phyloP scores from a whole-genome alignment of 441 rosid species.

The Syzygium syzygioides region DNA sequence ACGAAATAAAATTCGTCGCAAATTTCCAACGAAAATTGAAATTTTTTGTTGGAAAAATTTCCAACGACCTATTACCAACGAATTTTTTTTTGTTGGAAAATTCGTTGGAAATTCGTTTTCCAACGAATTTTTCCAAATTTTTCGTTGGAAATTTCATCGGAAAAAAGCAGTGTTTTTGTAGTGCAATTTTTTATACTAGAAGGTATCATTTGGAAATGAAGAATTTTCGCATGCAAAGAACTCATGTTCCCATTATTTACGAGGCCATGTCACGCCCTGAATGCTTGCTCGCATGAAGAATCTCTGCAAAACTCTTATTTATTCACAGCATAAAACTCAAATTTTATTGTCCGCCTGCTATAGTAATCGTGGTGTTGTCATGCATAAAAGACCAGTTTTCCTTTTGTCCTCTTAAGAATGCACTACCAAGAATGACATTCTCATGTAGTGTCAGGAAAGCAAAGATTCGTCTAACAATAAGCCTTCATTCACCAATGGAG shows the following conservation, averaged over 20 bases:
- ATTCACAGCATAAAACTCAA: not conserved
- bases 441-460: not conserved
- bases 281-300: not conserved
- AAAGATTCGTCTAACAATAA: too few relatives aligned
- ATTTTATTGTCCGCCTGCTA: not conserved
- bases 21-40: too few relatives aligned
- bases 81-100: too few relatives aligned
- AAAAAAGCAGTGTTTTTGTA: too few relatives aligned
- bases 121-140: too few relatives aligned
- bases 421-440: not conserved
- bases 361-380: not conserved
- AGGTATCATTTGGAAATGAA: not conserved
- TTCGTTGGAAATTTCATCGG: too few relatives aligned
- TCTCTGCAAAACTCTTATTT: not conserved
- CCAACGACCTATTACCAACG: too few relatives aligned
- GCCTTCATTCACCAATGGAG: too few relatives aligned
- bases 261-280: not conserved
- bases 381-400: not conserved
- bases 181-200: accelerated
- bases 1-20: too few relatives aligned
- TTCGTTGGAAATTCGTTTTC: too few relatives aligned
- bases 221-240: not conserved
- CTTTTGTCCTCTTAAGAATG: not conserved
- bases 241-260: not conserved
- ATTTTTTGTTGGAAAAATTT: too few relatives aligned